Conservation (phyloP, 306 rosid genomes). For the Macrotyloma uniflorum region DNA sequence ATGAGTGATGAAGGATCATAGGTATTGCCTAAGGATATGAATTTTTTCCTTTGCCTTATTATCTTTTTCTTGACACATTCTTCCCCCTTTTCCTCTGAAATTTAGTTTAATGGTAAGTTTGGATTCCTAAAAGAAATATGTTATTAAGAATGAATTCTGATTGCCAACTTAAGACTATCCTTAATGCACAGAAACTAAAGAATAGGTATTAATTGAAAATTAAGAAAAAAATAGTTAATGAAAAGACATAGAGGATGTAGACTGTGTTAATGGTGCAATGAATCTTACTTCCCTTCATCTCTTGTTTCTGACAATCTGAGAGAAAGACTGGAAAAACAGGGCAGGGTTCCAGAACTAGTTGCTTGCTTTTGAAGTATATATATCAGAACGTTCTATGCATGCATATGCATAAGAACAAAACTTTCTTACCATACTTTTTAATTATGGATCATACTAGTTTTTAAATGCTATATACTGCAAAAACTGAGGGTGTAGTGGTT, state of each 20-base stretch:
- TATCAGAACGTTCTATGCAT: constrained; percentile 45
- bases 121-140: no score
- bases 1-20: no score
- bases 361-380: constrained; percentile 42
- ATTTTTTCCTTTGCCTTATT: no score
- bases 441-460: background rate
- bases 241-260: background rate
- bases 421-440: background rate
- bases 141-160: background rate
- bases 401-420: background rate
- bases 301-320: constrained; percentile 20
- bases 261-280: background rate
- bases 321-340: background rate
- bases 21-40: no score
- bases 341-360: constrained; percentile 22
- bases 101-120: no score
- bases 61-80: no score
- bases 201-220: background rate
- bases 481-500: background rate
- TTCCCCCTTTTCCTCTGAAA: no score
- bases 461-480: background rate
- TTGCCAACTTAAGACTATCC: background rate
- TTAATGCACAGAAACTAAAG: background rate
- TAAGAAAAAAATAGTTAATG: background rate
- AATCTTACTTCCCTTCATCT: constrained; percentile 23